These are phyloP conservation scores for Puya raimondii DNA, from an alignment of 176 grass and related monocot species.

Conservation along the genomic window DNA sequence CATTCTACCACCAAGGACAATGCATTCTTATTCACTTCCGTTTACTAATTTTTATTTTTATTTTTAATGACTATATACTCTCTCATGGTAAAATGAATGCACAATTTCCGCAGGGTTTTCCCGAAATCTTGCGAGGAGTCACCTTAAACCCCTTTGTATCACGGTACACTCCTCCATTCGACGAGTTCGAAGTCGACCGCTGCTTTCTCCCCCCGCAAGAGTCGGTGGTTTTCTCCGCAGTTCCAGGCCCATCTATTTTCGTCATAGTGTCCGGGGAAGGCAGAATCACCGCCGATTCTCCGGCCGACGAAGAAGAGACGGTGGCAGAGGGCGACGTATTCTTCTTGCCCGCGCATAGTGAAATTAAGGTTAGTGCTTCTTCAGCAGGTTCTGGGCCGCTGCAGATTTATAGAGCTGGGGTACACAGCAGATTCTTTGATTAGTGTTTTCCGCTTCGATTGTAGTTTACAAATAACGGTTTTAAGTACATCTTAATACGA, in stretches of 20 bases:
- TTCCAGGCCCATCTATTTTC: slow-evolving; percentile 75
- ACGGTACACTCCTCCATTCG: slow-evolving; percentile 73
- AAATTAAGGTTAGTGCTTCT: slow-evolving; percentile 43
- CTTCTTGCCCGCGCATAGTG: slow-evolving; percentile 48
- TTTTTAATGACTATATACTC: background rate
- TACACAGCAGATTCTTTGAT: slow-evolving; percentile 66
- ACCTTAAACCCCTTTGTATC: slow-evolving; percentile 36
- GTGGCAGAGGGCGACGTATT: slow-evolving; percentile 54
- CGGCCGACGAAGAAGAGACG: slow-evolving; percentile 20
- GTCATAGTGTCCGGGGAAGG: slow-evolving; percentile 47
- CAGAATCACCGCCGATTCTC: slow-evolving; percentile 25
- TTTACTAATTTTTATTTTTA: background rate
- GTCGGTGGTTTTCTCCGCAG: slow-evolving; percentile 33
- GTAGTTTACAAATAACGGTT: too few species aligned
- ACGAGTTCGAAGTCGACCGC: slow-evolving; percentile 77
- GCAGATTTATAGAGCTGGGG: slow-evolving; percentile 64
- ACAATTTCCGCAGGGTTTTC: slow-evolving; percentile 38
- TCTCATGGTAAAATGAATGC: too few species aligned
- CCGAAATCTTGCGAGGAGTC: slow-evolving; percentile 52
- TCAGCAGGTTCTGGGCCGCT: slow-evolving; percentile 10
- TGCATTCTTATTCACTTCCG: background rate
- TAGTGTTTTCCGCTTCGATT: slow-evolving; percentile 7
- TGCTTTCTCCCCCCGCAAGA: slow-evolving; percentile 33
- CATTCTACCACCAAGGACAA: too few species aligned
- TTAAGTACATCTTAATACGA: too few species aligned